Evolutionary conservation across 176 grass and related monocot genomes (phyloP), one percentile per base, ranked within the genome.

Genomic region (Carex littledalei): DNA sequence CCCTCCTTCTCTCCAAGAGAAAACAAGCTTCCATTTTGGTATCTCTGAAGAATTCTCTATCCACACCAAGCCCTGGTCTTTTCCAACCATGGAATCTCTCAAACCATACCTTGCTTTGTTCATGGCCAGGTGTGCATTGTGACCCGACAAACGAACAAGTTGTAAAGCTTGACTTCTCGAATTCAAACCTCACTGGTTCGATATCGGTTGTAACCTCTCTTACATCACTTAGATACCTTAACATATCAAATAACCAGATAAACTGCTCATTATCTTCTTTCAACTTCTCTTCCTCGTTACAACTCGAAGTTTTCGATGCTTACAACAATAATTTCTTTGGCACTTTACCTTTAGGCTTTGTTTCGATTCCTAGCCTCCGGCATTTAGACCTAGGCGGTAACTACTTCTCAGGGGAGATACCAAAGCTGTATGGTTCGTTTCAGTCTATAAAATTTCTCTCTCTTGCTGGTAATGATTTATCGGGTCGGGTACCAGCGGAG

Each of bases 231-330:
- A 66, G 55, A 39, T 59, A 93, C 54, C 89, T 95, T 75, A 95
- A 95, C 84, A 78, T 95, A 53, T 95, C 94, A 54, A 91, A 96
- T 75, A 96, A 96, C 85, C 86, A 96, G 87, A 87, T 96, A 81
- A 96, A 96, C 57, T 89, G 86, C 49, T 88, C 89, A 50, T n/a
- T 93, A 2, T 39, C 52, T 1, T 47, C 9, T 0, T 65, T 90
- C 57, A 81, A 91, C 84, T 83, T 93, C 47, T 88, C 86, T 63
- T 55, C 76, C 6, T 82, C 91, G 80, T 1, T 0, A 12, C 34
- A 45, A 5, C 89, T 96, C 18, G 18, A 84, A 83, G 87, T 88
- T 68, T 80, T 95, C 13, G 89, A 95, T 83, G 80, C 92, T 63
- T 95, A 95, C 87, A 88, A 95, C 87, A 95, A 95, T 58, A 88